Evolutionary conservation across 1,139 yeast genomes (phyloP).

Genomic region (Suhomyces coccinellae): DNA sequence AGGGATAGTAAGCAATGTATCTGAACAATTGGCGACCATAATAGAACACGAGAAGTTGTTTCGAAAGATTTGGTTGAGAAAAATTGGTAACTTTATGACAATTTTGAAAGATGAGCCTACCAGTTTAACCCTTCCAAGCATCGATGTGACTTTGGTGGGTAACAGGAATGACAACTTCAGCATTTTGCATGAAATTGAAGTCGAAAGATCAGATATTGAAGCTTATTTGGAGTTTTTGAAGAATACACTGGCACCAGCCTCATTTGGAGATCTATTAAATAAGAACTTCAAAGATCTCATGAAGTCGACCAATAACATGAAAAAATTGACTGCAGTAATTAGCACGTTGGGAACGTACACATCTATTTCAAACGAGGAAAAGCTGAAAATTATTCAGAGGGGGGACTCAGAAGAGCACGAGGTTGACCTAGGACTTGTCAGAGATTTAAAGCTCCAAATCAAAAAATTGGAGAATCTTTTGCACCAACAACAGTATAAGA

Average conservation of each 20-base stretch:
- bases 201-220: slow-evolving; percentile 45
- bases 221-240: slow-evolving; percentile 35
- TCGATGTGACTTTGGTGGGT: slow-evolving; percentile 43
- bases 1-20: slow-evolving; percentile 49
- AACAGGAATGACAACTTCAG: slow-evolving; percentile 22
- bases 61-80: slow-evolving; percentile 64
- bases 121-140: slow-evolving; percentile 31
- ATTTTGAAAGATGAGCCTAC: slow-evolving; percentile 30
- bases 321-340: slow-evolving; percentile 36
- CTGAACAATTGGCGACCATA: slow-evolving; percentile 59
- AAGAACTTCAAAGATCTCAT: slow-evolving; percentile 50
- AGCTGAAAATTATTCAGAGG: slow-evolving; percentile 11
- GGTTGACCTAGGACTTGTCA: slow-evolving; percentile 41
- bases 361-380: slow-evolving; percentile 15
- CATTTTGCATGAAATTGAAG: slow-evolving; percentile 24
- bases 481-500: slow-evolving; percentile 64
- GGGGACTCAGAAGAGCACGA: slow-evolving; percentile 19
- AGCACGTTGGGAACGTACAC: slow-evolving; percentile 37
- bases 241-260: slow-evolving; percentile 19
- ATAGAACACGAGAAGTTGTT: slow-evolving; percentile 58
- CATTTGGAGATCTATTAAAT: slow-evolving; percentile 44
- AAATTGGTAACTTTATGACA: slow-evolving; percentile 51
- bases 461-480: slow-evolving; percentile 63
- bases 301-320: slow-evolving; percentile 40
- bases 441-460: slow-evolving; percentile 60